Conservation (phyloP, 2,329 filamentous ascomycete species). For the Colletotrichum lupini region DNA sequence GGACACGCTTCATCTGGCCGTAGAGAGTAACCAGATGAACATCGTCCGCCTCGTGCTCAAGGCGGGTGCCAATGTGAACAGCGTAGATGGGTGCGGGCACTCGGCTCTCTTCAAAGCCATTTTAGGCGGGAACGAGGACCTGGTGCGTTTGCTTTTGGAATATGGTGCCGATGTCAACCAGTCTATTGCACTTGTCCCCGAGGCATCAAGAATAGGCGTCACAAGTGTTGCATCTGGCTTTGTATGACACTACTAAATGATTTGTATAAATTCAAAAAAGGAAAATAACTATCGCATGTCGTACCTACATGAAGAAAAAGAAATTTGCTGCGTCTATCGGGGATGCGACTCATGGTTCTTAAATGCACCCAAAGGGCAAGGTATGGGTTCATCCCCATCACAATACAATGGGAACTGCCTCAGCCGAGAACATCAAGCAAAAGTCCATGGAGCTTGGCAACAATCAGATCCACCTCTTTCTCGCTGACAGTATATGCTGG, state of each 20-base stretch:
- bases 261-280: not conserved
- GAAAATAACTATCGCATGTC: not conserved
- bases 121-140: not conserved
- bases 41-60: not conserved
- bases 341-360: not conserved
- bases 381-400: not conserved
- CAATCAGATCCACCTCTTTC: not conserved
- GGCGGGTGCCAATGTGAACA: not conserved
- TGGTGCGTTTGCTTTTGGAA: not conserved
- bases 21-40: not conserved
- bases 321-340: not conserved
- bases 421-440: not conserved
- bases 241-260: not conserved
- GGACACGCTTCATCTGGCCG: not conserved
- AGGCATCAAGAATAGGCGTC: not conserved
- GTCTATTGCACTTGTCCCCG: not conserved
- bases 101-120: not conserved
- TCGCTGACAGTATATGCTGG: conserved; percentile 73
- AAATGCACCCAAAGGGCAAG: not conserved
- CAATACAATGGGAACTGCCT: not conserved
- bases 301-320: not conserved
- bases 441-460: not conserved
- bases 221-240: not conserved
- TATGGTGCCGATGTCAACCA: not conserved
- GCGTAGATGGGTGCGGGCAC: not conserved